Percentiles rank a stretch among this genome's conserved stretches.
These are phyloP conservation scores for Geotrichum carabidarum DNA, from an alignment of 1,139 yeast species.

Conservation along the genomic window DNA sequence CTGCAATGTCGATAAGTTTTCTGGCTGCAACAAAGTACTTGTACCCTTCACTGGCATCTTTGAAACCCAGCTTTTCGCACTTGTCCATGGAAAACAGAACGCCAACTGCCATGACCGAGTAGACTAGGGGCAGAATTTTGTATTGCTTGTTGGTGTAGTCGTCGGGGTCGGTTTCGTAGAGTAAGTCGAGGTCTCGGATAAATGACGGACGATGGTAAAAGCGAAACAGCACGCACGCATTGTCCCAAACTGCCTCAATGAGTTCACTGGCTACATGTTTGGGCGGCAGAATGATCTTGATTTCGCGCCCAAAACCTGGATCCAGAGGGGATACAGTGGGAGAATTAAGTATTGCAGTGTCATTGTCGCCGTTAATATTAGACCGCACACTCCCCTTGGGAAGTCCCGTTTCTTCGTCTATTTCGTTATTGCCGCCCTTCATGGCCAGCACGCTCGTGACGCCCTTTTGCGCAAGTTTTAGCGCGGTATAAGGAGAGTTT, in stretches of 20 bases:
- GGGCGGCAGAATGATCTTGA: slow-evolving; percentile 70
- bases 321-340: slow-evolving; percentile 14
- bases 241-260: slow-evolving; percentile 75
- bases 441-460: slow-evolving; percentile 6
- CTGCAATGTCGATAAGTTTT: slow-evolving; percentile 64
- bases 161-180: slow-evolving; percentile 62
- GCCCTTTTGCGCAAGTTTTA: slow-evolving; percentile 15
- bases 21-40: slow-evolving; percentile 79
- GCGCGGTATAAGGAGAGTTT: slow-evolving; percentile 9
- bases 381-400: slow-evolving; percentile 15
- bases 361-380: not conserved
- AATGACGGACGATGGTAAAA: slow-evolving; percentile 84
- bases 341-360: slow-evolving; percentile 11
- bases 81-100: slow-evolving; percentile 53
- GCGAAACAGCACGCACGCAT: slow-evolving; percentile 77
- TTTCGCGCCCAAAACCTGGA: slow-evolving; percentile 23
- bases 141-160: slow-evolving; percentile 70
- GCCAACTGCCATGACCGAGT: slow-evolving; percentile 67
- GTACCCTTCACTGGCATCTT: slow-evolving; percentile 62
- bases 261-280: slow-evolving; percentile 66
- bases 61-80: slow-evolving; percentile 38
- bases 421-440: slow-evolving; percentile 14
- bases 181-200: slow-evolving; percentile 50
- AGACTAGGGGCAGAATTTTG: slow-evolving; percentile 71
- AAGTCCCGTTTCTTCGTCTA: slow-evolving; percentile 19